A percentile compares a stretch with the other conserved stretches of the same genome.
These are phyloP conservation scores for Aspergillus brasiliensis DNA, from an alignment of 2,329 filamentous ascomycete genomes.

Conservation along the genomic window DNA sequence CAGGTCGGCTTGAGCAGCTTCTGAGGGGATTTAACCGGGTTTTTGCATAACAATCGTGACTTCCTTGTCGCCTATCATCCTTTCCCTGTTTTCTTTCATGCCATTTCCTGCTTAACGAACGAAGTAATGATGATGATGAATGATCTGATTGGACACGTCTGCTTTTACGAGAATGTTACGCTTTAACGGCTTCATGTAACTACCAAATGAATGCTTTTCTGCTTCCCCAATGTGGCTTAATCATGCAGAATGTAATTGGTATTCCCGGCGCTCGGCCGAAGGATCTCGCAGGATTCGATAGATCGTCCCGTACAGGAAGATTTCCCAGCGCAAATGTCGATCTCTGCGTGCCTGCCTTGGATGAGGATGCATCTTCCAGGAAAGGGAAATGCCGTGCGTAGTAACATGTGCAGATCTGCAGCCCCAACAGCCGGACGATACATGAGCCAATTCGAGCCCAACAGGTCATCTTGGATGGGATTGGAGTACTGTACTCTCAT, in stretches of 20 bases:
- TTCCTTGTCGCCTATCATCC: slow-evolving; percentile 5
- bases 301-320: neutral
- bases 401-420: no score
- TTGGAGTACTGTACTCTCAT: no score
- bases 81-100: neutral
- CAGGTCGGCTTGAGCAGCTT: slow-evolving; percentile 39
- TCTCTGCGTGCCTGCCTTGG: neutral
- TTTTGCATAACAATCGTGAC: slow-evolving; percentile 20
- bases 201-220: neutral
- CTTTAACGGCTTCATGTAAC: neutral
- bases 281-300: slow-evolving; percentile 1
- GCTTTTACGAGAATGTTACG: neutral
- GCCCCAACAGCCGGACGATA: neutral
- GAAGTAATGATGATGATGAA: neutral
- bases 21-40: slow-evolving; percentile 33
- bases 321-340: neutral
- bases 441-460: neutral
- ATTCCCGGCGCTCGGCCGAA: neutral
- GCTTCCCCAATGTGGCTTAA: neutral
- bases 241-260: neutral
- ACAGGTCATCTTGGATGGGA: no score
- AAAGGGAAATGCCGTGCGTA: neutral
- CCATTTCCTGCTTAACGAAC: neutral
- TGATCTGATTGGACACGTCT: neutral
- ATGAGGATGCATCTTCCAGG: neutral